Conservation (phyloP, 75 land plant genomes). For the Cryptomeria japonica region DNA sequence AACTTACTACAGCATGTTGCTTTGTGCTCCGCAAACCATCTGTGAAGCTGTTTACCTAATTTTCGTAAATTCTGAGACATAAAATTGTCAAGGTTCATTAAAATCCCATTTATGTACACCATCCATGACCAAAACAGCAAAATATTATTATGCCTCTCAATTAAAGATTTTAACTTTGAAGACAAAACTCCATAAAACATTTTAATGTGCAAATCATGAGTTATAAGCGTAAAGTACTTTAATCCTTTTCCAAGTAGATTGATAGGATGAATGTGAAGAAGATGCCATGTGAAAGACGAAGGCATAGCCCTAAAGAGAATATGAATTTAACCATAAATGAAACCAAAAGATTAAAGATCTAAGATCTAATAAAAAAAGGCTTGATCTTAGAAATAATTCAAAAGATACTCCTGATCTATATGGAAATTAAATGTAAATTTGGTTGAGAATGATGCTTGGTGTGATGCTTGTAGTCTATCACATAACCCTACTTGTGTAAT, state of each 20-base stretch:
- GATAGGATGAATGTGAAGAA: too few species aligned
- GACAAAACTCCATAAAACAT: not conserved
- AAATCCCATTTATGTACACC: not conserved
- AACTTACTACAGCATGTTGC: not conserved
- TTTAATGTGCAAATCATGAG: not conserved
- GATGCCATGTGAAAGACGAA: too few species aligned
- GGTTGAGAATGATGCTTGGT: too few species aligned
- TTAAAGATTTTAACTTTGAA: not conserved
- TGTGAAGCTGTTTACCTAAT: not conserved
- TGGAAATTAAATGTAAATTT: too few species aligned
- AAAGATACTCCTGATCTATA: too few species aligned
- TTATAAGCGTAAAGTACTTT: not conserved
- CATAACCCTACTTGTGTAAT: too few species aligned
- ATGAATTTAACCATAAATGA: too few species aligned
- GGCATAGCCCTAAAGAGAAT: too few species aligned
- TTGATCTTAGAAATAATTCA: too few species aligned
- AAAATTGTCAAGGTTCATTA: not conserved
- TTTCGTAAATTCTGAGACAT: not conserved
- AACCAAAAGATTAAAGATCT: too few species aligned
- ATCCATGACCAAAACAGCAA: not conserved
- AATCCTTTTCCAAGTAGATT: not conserved
- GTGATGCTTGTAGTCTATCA: too few species aligned
- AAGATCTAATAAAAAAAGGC: too few species aligned
- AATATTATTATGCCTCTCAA: not conserved
- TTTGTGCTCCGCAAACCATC: not conserved